phyloP scores from a whole-genome alignment of 2,329 filamentous ascomycete genomes.

The Teratosphaeria nubilosa region DNA sequence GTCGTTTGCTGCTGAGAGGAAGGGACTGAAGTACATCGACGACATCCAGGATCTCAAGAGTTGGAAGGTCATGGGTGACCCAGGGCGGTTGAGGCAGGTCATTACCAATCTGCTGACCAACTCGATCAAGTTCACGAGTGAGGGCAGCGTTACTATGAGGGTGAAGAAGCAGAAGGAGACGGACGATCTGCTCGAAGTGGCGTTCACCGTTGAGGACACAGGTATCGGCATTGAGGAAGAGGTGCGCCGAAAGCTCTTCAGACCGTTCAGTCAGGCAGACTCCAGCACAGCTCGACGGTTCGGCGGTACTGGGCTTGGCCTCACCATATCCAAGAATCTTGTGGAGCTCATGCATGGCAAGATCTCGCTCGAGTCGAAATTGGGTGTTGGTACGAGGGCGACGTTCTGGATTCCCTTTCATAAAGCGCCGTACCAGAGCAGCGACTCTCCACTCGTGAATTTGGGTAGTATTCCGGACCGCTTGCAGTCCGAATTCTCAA shows the following conservation, averaged over 20 bases:
- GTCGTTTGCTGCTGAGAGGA: slow-evolving; percentile 70
- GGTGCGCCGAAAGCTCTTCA: slow-evolving; percentile 61
- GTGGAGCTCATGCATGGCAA: slow-evolving; percentile 68
- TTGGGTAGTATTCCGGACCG: slow-evolving; percentile 58
- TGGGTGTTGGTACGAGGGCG: slow-evolving; percentile 61
- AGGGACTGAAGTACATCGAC: slow-evolving; percentile 63
- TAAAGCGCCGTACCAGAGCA: slow-evolving; percentile 50
- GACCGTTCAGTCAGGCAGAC: slow-evolving; percentile 74
- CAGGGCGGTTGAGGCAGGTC: slow-evolving; percentile 73
- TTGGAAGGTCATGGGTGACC: slow-evolving; percentile 75
- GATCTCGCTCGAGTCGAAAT: slow-evolving; percentile 59
- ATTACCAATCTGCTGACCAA: slow-evolving; percentile 71
- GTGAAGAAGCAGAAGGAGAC: slow-evolving; percentile 56
- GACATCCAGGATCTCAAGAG: slow-evolving; percentile 53
- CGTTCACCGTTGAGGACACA: slow-evolving; percentile 65
- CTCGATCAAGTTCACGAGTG: slow-evolving; percentile 63
- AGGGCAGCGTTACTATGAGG: slow-evolving; percentile 57
- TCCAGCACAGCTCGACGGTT: slow-evolving; percentile 70
- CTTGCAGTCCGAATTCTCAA: slow-evolving; percentile 44
- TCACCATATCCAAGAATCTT: slow-evolving; percentile 74
- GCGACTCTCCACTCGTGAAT: slow-evolving; percentile 46
- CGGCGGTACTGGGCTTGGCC: slow-evolving; percentile 65
- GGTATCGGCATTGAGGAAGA: slow-evolving; percentile 76
- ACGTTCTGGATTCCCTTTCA: slow-evolving; percentile 70
- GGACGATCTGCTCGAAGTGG: slow-evolving; percentile 54